Conservation (phyloP, 208 protist genomes). For the Zelonia costaricensis region DNA sequence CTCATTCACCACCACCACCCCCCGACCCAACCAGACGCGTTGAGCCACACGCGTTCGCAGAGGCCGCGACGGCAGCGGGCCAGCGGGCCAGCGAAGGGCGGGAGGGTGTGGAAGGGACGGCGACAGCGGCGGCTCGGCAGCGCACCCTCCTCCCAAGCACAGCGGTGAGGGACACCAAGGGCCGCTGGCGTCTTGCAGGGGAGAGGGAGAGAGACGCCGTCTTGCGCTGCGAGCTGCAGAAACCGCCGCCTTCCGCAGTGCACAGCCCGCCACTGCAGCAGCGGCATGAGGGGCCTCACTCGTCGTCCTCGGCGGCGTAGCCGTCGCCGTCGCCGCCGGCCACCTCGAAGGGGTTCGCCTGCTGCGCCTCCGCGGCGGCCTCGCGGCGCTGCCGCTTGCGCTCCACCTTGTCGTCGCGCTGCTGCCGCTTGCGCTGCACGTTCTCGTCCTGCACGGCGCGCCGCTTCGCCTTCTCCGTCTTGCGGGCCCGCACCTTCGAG, state of each 20-base stretch:
- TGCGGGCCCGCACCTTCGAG: slow-evolving; percentile 66
- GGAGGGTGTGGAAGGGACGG: no score
- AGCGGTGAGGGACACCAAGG: background rate
- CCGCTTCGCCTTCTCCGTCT: slow-evolving; percentile 70
- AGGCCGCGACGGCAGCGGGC: no score
- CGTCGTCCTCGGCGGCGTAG: slow-evolving; percentile 54
- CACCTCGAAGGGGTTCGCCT: slow-evolving; percentile 76
- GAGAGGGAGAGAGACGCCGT: background rate
- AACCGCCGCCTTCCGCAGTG: no score
- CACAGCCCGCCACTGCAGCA: no score
- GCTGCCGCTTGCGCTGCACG: slow-evolving; percentile 62
- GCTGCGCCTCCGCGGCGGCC: slow-evolving; percentile 58
- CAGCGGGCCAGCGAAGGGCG: no score
- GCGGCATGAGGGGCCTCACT: slow-evolving; percentile 29
- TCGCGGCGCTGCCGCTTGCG: slow-evolving; percentile 70
- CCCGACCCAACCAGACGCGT: no score
- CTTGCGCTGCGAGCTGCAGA: background rate
- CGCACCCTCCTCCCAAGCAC: no score
- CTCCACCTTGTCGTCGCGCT: slow-evolving; percentile 56
- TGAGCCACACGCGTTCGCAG: no score
- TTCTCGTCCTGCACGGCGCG: slow-evolving; percentile 83
- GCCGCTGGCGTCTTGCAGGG: background rate
- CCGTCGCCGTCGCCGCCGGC: slow-evolving; percentile 43
- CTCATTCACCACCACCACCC: no score
- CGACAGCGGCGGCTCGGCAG: no score